Conservation (phyloP, 192 early-diverging fungal species). For the Oehlia diaphana region DNA sequence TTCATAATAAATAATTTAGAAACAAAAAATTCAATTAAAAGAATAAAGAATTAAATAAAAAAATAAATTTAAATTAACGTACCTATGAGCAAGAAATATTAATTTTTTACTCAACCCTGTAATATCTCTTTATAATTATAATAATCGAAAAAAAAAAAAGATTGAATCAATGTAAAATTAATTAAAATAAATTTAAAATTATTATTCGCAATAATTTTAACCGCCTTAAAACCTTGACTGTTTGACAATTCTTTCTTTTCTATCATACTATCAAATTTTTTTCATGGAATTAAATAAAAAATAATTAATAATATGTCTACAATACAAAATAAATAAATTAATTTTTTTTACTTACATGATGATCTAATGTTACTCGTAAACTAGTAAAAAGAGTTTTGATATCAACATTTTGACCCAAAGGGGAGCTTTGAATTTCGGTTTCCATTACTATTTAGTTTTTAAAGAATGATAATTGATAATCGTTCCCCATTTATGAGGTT, state of each 20-base stretch:
- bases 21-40: not conserved
- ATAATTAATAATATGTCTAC: not conserved
- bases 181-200: not conserved
- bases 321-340: too few relatives aligned
- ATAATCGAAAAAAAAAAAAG: not conserved
- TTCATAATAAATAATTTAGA: not conserved
- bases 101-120: constrained; percentile 43
- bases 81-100: constrained; percentile 47
- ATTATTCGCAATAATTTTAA: not conserved
- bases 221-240: constrained; percentile 18
- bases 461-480: too few relatives aligned
- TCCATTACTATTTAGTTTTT: too few relatives aligned
- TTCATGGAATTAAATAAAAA: not conserved
- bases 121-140: constrained; percentile 36
- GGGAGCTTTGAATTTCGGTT: too few relatives aligned
- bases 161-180: not conserved
- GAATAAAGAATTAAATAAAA: not conserved
- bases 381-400: too few relatives aligned
- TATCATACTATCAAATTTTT: constrained; percentile 34
- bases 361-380: not conserved
- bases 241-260: constrained; percentile 44
- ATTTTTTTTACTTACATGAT: constrained; percentile 2
- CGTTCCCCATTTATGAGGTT: too few relatives aligned
- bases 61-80: not conserved
- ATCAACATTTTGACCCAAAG: too few relatives aligned